Conservation (phyloP, 2,329 filamentous ascomycete genomes). For the Fonsecaea monophora region DNA sequence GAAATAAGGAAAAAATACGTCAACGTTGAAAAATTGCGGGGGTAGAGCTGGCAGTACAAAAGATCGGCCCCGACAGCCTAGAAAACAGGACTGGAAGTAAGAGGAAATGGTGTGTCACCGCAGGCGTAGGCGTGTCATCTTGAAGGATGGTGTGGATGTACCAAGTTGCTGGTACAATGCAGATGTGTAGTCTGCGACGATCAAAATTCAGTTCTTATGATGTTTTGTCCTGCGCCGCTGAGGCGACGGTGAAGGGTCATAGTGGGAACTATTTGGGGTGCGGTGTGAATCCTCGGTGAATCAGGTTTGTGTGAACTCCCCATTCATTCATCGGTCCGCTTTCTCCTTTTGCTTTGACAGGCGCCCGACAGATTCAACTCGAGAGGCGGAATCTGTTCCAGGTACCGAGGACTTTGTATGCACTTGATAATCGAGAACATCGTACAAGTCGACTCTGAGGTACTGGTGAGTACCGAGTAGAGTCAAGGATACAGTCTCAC, state of each 20-base stretch:
- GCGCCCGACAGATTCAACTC: neutral
- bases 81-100: neutral
- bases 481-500: neutral
- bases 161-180: conserved; percentile 7
- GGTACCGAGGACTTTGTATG: neutral
- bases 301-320: conserved; percentile 9
- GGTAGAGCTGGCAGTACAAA: conserved; percentile 1
- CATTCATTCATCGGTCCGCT: conserved; percentile 15
- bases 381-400: neutral
- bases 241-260: conserved; percentile 9
- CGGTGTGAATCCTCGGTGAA: conserved; percentile 4
- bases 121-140: conserved; percentile 5
- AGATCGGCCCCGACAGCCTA: neutral
- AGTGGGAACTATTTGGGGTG: conserved; percentile 9
- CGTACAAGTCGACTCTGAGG: neutral
- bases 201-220: neutral
- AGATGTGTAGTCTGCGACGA: neutral
- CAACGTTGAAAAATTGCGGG: conserved; percentile 4
- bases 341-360: conserved; percentile 6
- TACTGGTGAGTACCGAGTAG: neutral
- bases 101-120: neutral
- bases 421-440: neutral
- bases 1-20: neutral
- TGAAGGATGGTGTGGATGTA: neutral
- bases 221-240: neutral